Conservation (phyloP, 2,329 filamentous ascomycete species). For the Cadophora malorum region DNA sequence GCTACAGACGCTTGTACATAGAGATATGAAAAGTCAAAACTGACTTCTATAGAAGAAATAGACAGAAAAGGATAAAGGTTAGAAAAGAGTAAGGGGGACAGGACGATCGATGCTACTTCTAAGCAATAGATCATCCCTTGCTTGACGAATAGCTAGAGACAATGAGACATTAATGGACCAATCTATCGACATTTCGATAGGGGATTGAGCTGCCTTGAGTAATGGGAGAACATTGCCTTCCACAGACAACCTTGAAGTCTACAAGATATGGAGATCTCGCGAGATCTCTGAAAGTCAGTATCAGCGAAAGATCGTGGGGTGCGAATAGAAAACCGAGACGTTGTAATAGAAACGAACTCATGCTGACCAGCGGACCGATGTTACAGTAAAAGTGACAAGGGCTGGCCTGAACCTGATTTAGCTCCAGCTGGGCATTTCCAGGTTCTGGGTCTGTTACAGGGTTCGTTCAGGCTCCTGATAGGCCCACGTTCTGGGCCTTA, state of each 20-base stretch:
- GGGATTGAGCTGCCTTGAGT: background rate
- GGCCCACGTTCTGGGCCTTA: conserved; percentile 1
- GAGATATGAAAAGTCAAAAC: background rate
- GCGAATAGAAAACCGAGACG: background rate
- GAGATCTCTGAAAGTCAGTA: too few relatives aligned
- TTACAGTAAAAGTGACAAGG: background rate
- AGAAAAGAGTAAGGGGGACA: background rate
- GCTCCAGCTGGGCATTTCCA: conserved; percentile 9
- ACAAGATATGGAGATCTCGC: background rate
- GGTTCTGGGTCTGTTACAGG: background rate
- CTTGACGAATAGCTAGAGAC: background rate
- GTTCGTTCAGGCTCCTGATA: background rate
- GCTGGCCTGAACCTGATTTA: background rate
- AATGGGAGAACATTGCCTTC: background rate
- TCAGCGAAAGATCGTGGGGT: background rate
- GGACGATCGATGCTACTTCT: background rate
- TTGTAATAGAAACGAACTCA: background rate
- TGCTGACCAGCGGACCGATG: background rate
- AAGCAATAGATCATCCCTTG: background rate
- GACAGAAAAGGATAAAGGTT: background rate
- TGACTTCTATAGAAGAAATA: background rate
- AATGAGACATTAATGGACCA: background rate
- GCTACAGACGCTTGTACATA: background rate
- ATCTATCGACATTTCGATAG: background rate
- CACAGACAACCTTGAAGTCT: background rate